Evolutionary conservation across 805 yeast genomes (phyloP).

Genomic region (Wickerhamomyces alni): DNA sequence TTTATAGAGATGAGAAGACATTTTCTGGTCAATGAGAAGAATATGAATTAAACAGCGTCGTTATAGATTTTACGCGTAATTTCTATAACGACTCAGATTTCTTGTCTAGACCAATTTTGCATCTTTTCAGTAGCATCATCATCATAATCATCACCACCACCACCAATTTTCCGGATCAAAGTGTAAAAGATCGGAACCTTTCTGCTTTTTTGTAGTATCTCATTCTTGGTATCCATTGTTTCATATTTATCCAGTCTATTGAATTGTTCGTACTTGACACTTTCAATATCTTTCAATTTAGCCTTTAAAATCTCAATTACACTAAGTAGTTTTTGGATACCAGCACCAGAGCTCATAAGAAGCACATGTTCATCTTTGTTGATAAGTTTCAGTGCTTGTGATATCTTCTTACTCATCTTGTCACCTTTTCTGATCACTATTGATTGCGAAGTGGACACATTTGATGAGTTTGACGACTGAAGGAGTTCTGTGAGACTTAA

Average conservation of each 20-base stretch:
- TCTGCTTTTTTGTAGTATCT: conserved; percentile 15
- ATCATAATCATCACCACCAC: no score
- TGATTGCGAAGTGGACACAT: neutral
- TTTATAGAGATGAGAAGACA: no score
- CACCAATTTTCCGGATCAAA: conserved; percentile 12
- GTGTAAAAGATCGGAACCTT: conserved; percentile 18
- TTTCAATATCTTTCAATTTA: conserved; percentile 6
- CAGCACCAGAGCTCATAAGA: conserved; percentile 20
- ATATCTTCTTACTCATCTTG: conserved; percentile 15
- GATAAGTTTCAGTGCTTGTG: conserved; percentile 4
- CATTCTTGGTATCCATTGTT: conserved; percentile 10
- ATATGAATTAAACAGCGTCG: no score
- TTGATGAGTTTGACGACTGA: neutral
- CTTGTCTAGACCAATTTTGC: neutral
- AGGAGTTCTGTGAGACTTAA: conserved; percentile 2
- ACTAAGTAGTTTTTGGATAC: conserved; percentile 18
- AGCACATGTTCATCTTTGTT: conserved; percentile 2
- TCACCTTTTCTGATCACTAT: conserved; percentile 20
- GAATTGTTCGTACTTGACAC: conserved; percentile 12
- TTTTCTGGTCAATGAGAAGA: no score
- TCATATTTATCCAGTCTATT: conserved; percentile 20
- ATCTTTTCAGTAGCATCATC: no score
- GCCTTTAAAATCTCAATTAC: conserved; percentile 19
- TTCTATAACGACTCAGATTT: no score
- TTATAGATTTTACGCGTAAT: no score